Percentiles rank a stretch among this genome's conserved stretches.
These are phyloP conservation scores for Claviceps pusilla DNA, from an alignment of 2,329 filamentous ascomycete species.

Conservation along the genomic window DNA sequence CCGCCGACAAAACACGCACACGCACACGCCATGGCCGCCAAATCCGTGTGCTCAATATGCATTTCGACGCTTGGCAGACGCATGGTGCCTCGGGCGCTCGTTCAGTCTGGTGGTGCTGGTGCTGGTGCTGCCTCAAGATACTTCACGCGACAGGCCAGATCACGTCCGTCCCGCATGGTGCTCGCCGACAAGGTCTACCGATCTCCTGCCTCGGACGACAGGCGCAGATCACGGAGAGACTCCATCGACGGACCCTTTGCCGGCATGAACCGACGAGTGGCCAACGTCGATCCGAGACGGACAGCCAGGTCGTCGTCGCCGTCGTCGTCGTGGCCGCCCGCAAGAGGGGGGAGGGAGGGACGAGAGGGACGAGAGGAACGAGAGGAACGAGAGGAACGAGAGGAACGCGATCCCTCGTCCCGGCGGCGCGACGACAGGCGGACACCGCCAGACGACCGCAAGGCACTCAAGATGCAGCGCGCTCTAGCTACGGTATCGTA, in stretches of 20 bases:
- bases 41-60: slow-evolving; percentile 9
- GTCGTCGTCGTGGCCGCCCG: slow-evolving; percentile 6
- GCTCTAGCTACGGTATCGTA: slow-evolving; percentile 65
- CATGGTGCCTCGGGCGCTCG: slow-evolving; percentile 5
- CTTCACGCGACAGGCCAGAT: slow-evolving; percentile 19
- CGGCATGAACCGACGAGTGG: slow-evolving; percentile 40
- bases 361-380: no score
- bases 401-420: slow-evolving; percentile 2
- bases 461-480: slow-evolving; percentile 89
- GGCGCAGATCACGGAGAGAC: slow-evolving; percentile 22
- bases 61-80: slow-evolving; percentile 6
- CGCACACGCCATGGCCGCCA: slow-evolving; percentile 7
- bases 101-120: slow-evolving; percentile 17
- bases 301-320: slow-evolving; percentile 7
- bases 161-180: slow-evolving; percentile 41
- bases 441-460: slow-evolving; percentile 28
- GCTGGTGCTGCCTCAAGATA: slow-evolving; percentile 22
- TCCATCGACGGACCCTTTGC: slow-evolving; percentile 34
- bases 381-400: no score
- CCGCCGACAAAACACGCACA: slow-evolving; percentile 3
- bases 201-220: slow-evolving; percentile 20
- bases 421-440: slow-evolving; percentile 22
- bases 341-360: slow-evolving; percentile 10
- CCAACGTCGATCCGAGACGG: slow-evolving; percentile 20
- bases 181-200: slow-evolving; percentile 38